Base-by-base conservation (phyloP, 2,329 filamentous ascomycete species). In the Calonectria pseudoreteaudii region DNA sequence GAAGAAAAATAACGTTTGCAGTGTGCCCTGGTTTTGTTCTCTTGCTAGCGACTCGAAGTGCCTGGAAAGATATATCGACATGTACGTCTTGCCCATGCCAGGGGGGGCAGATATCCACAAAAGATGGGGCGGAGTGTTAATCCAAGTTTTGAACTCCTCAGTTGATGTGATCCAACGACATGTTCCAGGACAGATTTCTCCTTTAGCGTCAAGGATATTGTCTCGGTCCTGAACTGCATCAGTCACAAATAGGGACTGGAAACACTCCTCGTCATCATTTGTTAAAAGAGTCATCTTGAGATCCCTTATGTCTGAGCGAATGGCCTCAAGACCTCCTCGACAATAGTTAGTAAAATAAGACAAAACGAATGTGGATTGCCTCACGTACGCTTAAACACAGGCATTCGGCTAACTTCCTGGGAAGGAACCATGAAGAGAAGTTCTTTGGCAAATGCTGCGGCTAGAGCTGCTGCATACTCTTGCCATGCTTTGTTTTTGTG, bases 1-100 rank as follows among this genome's bases (percentile, higher is more conserved):
- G 31, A 75, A 70, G 60, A 75, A 75, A n/a, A 70, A 75, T 23
- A 75, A n/a, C 20, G 28, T n/a, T 13, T 16, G 11, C 9, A n/a
- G 11, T 18, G 23, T 10, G 28, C 6, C 16, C 7, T 52, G 6
- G 1, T 10, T 18, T 9, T 38, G 4, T 23, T 30, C 16, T 1
- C 49, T 23, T n/a, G 20, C 11, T 28, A 11, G 4, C 14, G 1
- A 7, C 16, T 52, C 23, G 8, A 52, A 52, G 10, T 52, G 26
- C 9, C 64, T 62, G 18, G 38, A 44, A 20, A 44, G 38, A 44
- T 44, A 44, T 8, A 44, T 20, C 6, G 38, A 8, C 38, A 44
- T 44, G 18, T 20, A 41, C 3, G 38, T 44, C 18, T 44, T 44
- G 38, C 38, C 38, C 2, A 44, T 9, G 18, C 38, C 38, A 20